Evolutionary conservation across 2,329 filamentous ascomycete genomes (phyloP).

Genomic region (Scolecobasidium constrictum): DNA sequence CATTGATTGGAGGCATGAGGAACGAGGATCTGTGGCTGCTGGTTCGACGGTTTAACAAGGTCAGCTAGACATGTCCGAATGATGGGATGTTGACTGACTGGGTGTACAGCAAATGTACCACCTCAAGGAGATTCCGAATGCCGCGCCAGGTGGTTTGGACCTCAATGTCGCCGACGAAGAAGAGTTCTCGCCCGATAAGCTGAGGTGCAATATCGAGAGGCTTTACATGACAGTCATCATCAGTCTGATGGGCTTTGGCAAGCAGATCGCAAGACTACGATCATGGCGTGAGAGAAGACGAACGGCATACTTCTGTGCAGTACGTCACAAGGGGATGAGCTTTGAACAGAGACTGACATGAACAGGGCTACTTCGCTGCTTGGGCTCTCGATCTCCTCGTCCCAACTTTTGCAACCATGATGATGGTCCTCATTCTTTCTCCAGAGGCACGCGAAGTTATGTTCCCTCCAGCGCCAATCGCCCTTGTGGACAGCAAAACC

Average conservation of each 20-base stretch:
- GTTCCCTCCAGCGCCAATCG: conserved; percentile 69
- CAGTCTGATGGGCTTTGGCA: conserved; percentile 52
- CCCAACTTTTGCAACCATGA: conserved; percentile 45
- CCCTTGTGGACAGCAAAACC: conserved; percentile 57
- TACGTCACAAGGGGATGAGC: conserved; percentile 17
- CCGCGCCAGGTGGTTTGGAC: conserved; percentile 59
- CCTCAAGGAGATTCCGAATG: conserved; percentile 55
- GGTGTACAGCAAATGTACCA: conserved; percentile 48
- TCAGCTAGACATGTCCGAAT: conserved; percentile 17
- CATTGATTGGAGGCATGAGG: conserved; percentile 54
- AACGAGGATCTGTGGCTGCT: conserved; percentile 68
- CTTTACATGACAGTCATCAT: conserved; percentile 72
- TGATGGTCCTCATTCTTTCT: conserved; percentile 56
- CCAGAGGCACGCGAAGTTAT: conserved; percentile 50
- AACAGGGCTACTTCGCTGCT: conserved; percentile 45
- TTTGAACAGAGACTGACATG: conserved; percentile 1
- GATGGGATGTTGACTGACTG: neutral
- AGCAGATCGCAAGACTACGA: conserved; percentile 64
- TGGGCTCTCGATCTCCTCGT: conserved; percentile 65
- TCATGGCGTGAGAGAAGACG: conserved; percentile 67
- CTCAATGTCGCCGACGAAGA: conserved; percentile 74
- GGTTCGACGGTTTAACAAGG: conserved; percentile 64
- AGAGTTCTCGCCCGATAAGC: conserved; percentile 75
- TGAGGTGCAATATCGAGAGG: conserved; percentile 66
- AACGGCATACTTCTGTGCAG: conserved; percentile 55